Percentiles rank a stretch among this genome's conserved stretches.
Evolutionary conservation across 2,329 filamentous ascomycete genomes (phyloP).

Genomic region (Stachybotrys chlorohalonatus): DNA sequence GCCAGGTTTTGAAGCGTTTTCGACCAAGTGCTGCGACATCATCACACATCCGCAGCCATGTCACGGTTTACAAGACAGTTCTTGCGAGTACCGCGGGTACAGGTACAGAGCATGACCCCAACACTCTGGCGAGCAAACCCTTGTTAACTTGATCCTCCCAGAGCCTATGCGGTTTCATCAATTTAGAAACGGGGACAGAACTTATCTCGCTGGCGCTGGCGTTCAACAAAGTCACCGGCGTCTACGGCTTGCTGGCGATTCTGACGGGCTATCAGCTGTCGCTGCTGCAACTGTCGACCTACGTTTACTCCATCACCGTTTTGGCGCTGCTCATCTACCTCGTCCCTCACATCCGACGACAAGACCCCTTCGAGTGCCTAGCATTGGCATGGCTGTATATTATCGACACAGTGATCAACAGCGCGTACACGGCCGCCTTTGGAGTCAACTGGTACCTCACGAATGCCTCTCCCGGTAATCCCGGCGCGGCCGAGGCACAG

Average conservation of each 20-base stretch:
- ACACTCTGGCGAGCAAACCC: neutral
- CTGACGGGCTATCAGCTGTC: conserved; percentile 81
- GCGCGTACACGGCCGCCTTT: conserved; percentile 73
- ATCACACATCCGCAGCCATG: conserved; percentile 11
- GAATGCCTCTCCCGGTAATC: conserved; percentile 39
- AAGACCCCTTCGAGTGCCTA: conserved; percentile 70
- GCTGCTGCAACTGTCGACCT: conserved; percentile 78
- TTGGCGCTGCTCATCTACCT: conserved; percentile 61
- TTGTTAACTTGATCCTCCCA: conserved; percentile 26
- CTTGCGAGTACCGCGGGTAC: conserved; percentile 28
- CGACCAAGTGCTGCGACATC: neutral
- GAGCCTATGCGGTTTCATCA: conserved; percentile 80
- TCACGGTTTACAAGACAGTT: conserved; percentile 26
- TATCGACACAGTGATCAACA: conserved; percentile 74
- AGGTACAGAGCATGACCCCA: conserved; percentile 19
- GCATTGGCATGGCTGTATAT: conserved; percentile 79
- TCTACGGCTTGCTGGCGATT: conserved; percentile 84
- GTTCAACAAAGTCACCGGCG: conserved; percentile 85
- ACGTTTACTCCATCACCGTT: conserved; percentile 73
- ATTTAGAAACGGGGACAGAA: conserved; percentile 77
- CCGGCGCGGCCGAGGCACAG: conserved; percentile 11
- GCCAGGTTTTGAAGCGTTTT: neutral
- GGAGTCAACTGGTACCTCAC: conserved; percentile 78
- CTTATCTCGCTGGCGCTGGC: conserved; percentile 75
- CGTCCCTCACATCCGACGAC: conserved; percentile 69